Conservation (phyloP, 345 rosid genomes). For the Salix purpurea region DNA sequence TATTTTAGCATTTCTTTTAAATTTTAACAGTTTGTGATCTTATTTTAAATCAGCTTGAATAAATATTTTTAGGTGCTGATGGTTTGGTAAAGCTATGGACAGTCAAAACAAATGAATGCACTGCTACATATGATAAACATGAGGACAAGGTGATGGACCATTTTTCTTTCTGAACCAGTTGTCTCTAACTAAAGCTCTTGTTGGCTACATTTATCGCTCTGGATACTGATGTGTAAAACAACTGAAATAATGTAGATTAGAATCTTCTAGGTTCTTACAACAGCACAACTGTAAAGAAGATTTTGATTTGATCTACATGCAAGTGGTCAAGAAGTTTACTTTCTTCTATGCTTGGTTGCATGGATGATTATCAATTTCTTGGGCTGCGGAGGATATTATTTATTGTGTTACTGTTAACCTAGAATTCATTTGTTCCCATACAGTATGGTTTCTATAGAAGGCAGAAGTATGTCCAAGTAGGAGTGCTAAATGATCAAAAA, state of each 20-base stretch:
- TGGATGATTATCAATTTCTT: not conserved
- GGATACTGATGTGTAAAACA: not conserved
- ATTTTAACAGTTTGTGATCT: not conserved
- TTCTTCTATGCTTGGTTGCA: not conserved
- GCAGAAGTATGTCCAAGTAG: not conserved
- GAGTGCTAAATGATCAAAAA: not conserved
- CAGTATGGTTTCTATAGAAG: not conserved
- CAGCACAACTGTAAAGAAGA: not conserved
- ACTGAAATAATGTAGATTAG: not conserved
- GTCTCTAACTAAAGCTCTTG: not conserved
- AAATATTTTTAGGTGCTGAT: conserved; percentile 67
- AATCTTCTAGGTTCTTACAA: not conserved
- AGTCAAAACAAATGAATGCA: conserved; percentile 77
- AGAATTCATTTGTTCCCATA: not conserved
- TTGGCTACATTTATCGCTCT: not conserved
- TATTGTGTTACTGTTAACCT: not conserved
- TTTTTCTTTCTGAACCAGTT: not conserved
- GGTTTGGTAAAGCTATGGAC: conserved; percentile 94
- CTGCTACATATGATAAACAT: conserved; percentile 88
- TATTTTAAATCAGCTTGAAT: conserved; percentile 7
- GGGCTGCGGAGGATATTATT: not conserved
- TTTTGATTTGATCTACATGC: not conserved
- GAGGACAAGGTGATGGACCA: conserved; percentile 68
- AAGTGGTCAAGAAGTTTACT: not conserved
- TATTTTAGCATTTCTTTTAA: not conserved